Conservation (phyloP, 2,329 filamentous ascomycete species). For the Cladobotryum protrusum region DNA sequence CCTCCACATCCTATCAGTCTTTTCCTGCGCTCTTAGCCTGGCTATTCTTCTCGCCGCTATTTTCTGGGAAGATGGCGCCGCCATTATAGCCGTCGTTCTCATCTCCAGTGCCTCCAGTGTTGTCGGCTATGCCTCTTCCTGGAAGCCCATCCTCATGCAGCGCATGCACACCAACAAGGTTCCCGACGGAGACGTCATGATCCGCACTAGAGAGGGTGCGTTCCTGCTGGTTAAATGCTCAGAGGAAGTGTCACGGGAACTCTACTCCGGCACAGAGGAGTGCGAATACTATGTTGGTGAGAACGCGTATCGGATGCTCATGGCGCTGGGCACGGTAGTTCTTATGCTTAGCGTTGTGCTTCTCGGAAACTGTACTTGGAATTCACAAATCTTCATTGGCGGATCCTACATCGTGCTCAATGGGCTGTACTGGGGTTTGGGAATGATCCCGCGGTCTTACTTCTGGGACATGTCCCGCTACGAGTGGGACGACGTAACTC, state of each 20-base stretch:
- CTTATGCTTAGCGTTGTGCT: slow-evolving; percentile 57
- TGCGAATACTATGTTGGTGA: slow-evolving; percentile 48
- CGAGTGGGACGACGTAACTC: slow-evolving; percentile 34
- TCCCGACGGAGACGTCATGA: slow-evolving; percentile 53
- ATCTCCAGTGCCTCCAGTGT: slow-evolving; percentile 49
- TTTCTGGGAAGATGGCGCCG: slow-evolving; percentile 30
- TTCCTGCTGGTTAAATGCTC: slow-evolving; percentile 53
- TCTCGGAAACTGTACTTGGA: slow-evolving; percentile 56
- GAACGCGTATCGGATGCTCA: slow-evolving; percentile 44
- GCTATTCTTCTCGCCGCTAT: slow-evolving; percentile 40
- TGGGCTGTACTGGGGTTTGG: slow-evolving; percentile 51
- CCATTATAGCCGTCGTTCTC: slow-evolving; percentile 39
- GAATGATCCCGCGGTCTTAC: slow-evolving; percentile 39
- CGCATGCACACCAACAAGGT: slow-evolving; percentile 43
- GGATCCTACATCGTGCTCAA: slow-evolving; percentile 54
- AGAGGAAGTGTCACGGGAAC: slow-evolving; percentile 55
- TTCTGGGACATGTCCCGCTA: slow-evolving; percentile 57
- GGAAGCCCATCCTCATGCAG: slow-evolving; percentile 49
- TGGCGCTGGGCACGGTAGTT: slow-evolving; percentile 51
- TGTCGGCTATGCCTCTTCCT: slow-evolving; percentile 51
- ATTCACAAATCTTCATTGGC: slow-evolving; percentile 53
- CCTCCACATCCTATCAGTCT: slow-evolving; percentile 45
- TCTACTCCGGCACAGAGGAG: slow-evolving; percentile 55
- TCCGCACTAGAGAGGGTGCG: slow-evolving; percentile 53
- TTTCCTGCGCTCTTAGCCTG: slow-evolving; percentile 44